A percentile compares a stretch with the other conserved stretches of the same genome.
These are phyloP conservation scores for Jatropha multifida DNA, from an alignment of 441 rosid genomes.

Conservation along the genomic window DNA sequence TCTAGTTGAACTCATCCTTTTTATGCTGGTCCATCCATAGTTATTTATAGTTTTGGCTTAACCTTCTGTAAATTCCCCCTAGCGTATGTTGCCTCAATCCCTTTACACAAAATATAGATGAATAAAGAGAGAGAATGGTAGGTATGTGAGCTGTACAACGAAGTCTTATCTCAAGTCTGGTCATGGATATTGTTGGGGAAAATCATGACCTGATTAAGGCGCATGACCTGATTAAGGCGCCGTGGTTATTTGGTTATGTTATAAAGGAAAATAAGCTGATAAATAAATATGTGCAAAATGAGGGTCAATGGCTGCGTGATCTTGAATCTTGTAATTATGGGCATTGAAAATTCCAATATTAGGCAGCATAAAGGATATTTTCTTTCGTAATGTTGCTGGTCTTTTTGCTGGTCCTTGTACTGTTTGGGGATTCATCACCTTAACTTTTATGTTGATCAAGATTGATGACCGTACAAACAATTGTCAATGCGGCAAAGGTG, in stretches of 20 bases:
- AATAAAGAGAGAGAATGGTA: not conserved
- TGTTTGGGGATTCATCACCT: not conserved
- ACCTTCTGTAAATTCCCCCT: not conserved
- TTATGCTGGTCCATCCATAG: not conserved
- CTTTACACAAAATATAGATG: not conserved
- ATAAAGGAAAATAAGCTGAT: not conserved
- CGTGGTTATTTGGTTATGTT: slow-evolving; percentile 1
- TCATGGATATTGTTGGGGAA: not conserved
- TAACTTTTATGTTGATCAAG: not conserved
- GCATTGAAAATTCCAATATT: not conserved
- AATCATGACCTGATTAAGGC: not conserved
- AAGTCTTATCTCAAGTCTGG: too few relatives aligned
- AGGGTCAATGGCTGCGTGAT: not conserved
- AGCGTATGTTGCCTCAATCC: not conserved
- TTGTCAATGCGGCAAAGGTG: not conserved
- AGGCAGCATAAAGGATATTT: not conserved
- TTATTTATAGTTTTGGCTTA: not conserved
- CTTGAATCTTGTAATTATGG: not conserved
- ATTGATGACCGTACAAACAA: not conserved
- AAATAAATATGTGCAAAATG: not conserved
- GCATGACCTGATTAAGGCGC: not conserved
- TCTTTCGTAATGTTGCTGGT: not conserved
- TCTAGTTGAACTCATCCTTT: not conserved
- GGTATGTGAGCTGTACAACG: not conserved
- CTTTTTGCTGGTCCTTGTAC: not conserved